Evolutionary conservation across 306 rosid species (phyloP), one percentile per base, ranked within the genome.

Genomic region (Vigna trinervia): DNA sequence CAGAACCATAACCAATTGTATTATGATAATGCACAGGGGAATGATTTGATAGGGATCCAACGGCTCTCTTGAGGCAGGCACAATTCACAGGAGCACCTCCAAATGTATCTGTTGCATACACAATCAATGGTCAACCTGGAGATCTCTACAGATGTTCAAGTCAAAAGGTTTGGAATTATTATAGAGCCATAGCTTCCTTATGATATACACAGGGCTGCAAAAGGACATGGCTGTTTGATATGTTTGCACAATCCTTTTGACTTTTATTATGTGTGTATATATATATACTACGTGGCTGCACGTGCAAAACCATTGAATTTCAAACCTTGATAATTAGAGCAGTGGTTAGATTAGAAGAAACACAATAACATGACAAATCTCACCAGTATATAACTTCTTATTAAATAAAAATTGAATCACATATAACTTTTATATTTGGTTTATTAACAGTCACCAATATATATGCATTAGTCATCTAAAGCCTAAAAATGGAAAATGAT

Each of bases 81-180:
- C 86, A 70, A 12, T 87, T 92, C 78, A 92, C 95, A 6, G 98
- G 98, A 85, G 98, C 84, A 15, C 56, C 92, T 57, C 97, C 97
- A 8, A 89, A 89, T 71, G 82, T 72, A 19, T 95, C 98, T 43
- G 84, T 86, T 78, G 96, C 98, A 45, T 95, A 69, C 74, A 95
- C 98, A 73, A 84, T 95, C 0, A 95, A 95, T 47, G 97, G 93
- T 69, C 96, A 92, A 80, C 98, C 98, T 3, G 97, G 98, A 51
- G 98, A 95, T 81, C 86, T 90, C 56, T 92, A 90, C 50, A 48
- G 85, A 45, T 95, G 98, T 80, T 95, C 98, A 9, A 75, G 67
- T 26, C 81, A 73, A 28, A 28, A 95, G 98, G 97, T 94, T 72
- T 58, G 76, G 34, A 68, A 36, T 64, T 46, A 65, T 48, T 34